Conservation (phyloP, 176 grass and related monocot genomes). For the Oryza glaberrima region DNA sequence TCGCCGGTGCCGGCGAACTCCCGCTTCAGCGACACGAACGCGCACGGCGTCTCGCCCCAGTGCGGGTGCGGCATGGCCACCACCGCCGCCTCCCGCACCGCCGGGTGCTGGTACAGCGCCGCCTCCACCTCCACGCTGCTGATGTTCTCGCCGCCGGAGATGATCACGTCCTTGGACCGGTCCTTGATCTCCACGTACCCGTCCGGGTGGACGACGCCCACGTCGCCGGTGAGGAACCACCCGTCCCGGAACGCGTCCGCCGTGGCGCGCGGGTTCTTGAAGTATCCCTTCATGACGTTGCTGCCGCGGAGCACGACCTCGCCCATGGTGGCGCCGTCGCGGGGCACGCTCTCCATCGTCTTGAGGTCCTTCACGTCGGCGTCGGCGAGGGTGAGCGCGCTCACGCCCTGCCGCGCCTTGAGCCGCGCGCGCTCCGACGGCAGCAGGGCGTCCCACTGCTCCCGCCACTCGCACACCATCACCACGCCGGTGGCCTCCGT, state of each 20-base stretch:
- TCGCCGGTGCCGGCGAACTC: conserved; percentile 35
- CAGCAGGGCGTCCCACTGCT: conserved; percentile 48
- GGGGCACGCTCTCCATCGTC: conserved; percentile 59
- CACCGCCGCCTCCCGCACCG: conserved; percentile 60
- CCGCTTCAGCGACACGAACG: conserved; percentile 53
- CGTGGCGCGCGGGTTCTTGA: conserved; percentile 55
- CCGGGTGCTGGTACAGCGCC: conserved; percentile 57
- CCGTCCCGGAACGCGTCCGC: conserved; percentile 52
- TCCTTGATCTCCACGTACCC: conserved; percentile 81
- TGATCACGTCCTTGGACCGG: conserved; percentile 72
- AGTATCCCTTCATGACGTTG: conserved; percentile 75
- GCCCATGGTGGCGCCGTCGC: conserved; percentile 49
- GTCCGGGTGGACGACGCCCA: conserved; percentile 63
- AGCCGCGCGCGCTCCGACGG: conserved; percentile 24
- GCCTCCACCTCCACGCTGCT: conserved; percentile 78
- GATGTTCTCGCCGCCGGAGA: conserved; percentile 85
- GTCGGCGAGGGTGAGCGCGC: conserved; percentile 52
- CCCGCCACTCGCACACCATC: conserved; percentile 70
- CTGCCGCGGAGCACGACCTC: conserved; percentile 66
- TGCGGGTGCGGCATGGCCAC: conserved; percentile 64
- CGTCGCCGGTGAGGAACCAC: conserved; percentile 71
- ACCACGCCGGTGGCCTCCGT: conserved; percentile 64
- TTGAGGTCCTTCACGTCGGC: conserved; percentile 54
- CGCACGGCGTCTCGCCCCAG: conserved; percentile 62
- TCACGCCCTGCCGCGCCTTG: conserved; percentile 65